Evolutionary conservation across 78 protist species (phyloP).

Genomic region (Isochrysis galbana): DNA sequence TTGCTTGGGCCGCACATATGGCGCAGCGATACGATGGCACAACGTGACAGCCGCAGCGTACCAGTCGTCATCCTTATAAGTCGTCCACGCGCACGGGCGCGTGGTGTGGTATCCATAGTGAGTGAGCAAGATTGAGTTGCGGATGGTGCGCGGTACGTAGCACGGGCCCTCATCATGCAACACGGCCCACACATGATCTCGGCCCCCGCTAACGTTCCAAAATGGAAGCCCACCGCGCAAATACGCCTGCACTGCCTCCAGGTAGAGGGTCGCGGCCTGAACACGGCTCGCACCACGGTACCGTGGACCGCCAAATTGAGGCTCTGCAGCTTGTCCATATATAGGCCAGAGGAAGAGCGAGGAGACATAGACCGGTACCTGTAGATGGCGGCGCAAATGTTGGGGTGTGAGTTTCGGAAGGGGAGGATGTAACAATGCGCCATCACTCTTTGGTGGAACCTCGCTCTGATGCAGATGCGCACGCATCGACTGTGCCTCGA

Average conservation of each 20-base stretch:
- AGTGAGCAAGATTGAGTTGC: not conserved
- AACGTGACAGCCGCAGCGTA: too few relatives aligned
- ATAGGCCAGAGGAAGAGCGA: conserved; percentile 12
- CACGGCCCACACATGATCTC: not conserved
- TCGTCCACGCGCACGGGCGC: not conserved
- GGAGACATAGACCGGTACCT: not conserved
- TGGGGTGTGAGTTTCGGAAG: too few relatives aligned
- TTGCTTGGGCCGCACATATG: too few relatives aligned
- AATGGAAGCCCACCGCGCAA: not conserved
- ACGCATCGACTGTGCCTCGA: too few relatives aligned
- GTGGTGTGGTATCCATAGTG: not conserved
- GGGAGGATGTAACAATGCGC: too few relatives aligned
- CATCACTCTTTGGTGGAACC: too few relatives aligned
- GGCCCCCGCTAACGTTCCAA: not conserved
- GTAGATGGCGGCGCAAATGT: too few relatives aligned
- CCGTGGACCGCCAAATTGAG: not conserved
- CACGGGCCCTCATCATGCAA: conserved; percentile 19
- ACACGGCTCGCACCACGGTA: not conserved
- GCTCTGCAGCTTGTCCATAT: not conserved
- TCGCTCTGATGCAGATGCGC: too few relatives aligned
- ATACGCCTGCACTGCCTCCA: not conserved
- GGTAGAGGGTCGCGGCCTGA: not conserved
- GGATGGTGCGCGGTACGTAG: not conserved
- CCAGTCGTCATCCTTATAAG: not conserved
- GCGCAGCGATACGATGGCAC: too few relatives aligned